Evolutionary conservation across 345 rosid genomes (phyloP).

Genomic region (Moringa oleifera): DNA sequence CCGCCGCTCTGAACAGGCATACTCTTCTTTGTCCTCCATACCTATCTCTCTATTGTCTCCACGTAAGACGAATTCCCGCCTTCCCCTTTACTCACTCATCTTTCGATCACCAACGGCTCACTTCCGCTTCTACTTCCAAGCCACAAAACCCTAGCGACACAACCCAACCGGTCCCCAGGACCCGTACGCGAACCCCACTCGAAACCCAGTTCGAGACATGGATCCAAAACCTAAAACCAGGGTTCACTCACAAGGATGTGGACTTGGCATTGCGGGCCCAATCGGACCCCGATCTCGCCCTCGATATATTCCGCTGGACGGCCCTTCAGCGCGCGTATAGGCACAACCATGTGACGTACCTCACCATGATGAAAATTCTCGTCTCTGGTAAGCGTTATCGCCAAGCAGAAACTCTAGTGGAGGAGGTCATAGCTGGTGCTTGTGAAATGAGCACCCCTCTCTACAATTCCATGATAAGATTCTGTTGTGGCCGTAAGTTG

Average conservation of each 20-base stretch:
- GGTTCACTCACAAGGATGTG: slow-evolving; percentile 68
- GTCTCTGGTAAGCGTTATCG: slow-evolving; percentile 60
- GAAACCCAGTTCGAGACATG: slow-evolving; percentile 78
- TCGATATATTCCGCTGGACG: slow-evolving; percentile 94
- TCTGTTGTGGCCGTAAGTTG: slow-evolving; percentile 77
- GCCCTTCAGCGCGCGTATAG: slow-evolving; percentile 64
- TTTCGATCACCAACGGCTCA: slow-evolving; percentile 17
- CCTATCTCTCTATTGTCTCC: neutral
- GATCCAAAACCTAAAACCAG: slow-evolving; percentile 74
- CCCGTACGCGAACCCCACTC: slow-evolving; percentile 63
- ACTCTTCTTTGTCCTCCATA: slow-evolving; percentile 1
- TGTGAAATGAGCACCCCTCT: slow-evolving; percentile 67
- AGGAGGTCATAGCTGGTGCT: slow-evolving; percentile 85
- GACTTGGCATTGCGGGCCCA: slow-evolving; percentile 63
- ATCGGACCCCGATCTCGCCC: slow-evolving; percentile 80
- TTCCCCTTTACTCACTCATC: slow-evolving; percentile 8
- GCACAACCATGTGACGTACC: slow-evolving; percentile 64
- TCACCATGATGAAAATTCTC: slow-evolving; percentile 52
- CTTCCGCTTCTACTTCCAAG: slow-evolving; percentile 26
- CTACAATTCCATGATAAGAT: slow-evolving; percentile 58
- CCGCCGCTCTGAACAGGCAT: slow-evolving; percentile 7
- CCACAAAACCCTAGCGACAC: slow-evolving; percentile 15
- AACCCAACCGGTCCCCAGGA: slow-evolving; percentile 19
- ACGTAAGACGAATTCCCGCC: neutral
- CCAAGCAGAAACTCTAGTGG: slow-evolving; percentile 62